These are phyloP conservation scores for Xylariaceae sp. DNA, from an alignment of 2,329 filamentous ascomycete genomes.

Conservation along the genomic window DNA sequence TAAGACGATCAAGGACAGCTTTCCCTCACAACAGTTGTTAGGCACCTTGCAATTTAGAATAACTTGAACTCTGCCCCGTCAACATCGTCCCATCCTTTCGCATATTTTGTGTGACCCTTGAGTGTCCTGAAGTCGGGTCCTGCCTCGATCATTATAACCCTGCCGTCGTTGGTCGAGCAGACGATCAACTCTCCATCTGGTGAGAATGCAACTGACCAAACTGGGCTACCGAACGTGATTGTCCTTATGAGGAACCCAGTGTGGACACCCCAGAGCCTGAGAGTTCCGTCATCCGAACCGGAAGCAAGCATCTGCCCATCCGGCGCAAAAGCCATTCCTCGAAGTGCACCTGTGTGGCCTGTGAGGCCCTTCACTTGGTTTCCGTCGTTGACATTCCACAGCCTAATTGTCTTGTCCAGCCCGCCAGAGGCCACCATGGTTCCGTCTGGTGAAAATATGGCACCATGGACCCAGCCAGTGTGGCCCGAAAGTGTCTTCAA, in stretches of 20 bases:
- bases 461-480: not conserved
- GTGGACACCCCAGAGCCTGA: not conserved
- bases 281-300: not conserved
- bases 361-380: not conserved
- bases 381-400: not conserved
- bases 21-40: too few relatives aligned
- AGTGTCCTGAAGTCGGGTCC: not conserved
- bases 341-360: not conserved
- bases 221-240: not conserved
- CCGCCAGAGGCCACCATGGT: not conserved
- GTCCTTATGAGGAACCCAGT: not conserved
- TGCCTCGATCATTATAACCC: not conserved
- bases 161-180: not conserved
- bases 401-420: not conserved
- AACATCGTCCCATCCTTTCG: not conserved
- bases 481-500: not conserved
- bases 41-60: not conserved
- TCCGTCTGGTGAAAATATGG: not conserved
- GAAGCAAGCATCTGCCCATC: not conserved
- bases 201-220: not conserved
- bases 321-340: not conserved
- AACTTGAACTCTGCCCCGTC: not conserved
- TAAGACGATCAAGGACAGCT: too few relatives aligned
- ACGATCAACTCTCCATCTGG: not conserved
- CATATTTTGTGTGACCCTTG: not conserved